phyloP scores from a whole-genome alignment of 1,139 yeast genomes.

The Kodamaea derodonti region DNA sequence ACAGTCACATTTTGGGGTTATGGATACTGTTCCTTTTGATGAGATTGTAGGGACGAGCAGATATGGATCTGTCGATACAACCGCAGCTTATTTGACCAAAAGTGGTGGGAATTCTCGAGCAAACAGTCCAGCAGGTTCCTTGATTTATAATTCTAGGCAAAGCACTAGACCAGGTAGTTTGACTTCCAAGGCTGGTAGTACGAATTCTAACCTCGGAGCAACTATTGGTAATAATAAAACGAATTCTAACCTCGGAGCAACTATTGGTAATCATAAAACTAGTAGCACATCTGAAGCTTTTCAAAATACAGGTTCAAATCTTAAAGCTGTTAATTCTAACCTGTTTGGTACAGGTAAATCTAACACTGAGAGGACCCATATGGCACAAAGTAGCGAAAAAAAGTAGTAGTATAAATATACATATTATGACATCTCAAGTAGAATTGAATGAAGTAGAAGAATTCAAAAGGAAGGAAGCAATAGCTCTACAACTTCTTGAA shows the following conservation, averaged over 20 bases:
- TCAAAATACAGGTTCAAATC: too few species aligned
- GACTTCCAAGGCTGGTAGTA: not conserved
- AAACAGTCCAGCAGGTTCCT: constrained; percentile 6
- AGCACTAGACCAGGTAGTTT: too few species aligned
- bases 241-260: too few species aligned
- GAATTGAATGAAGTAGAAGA: constrained; percentile 4
- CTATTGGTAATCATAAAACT: too few species aligned
- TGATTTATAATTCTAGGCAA: too few species aligned
- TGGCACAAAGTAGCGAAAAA: not conserved
- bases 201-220: too few species aligned
- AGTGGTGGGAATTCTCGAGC: constrained; percentile 16
- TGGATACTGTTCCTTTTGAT: constrained; percentile 22
- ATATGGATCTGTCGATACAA: constrained; percentile 28
- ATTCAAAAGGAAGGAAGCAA: constrained; percentile 1
- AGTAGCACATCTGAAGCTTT: too few species aligned
- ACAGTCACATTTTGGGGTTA: constrained; percentile 21
- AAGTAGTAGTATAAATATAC: not conserved
- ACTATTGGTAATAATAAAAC: too few species aligned
- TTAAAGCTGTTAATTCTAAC: too few species aligned
- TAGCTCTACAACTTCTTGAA: not conserved
- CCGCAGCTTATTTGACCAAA: constrained; percentile 14
- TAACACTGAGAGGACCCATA: too few species aligned
- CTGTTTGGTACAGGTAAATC: too few species aligned
- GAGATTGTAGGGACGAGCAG: constrained; percentile 18
- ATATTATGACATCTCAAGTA: not conserved